Conservation (phyloP, 106 monocot genomes). For the Posidonia australis region DNA sequence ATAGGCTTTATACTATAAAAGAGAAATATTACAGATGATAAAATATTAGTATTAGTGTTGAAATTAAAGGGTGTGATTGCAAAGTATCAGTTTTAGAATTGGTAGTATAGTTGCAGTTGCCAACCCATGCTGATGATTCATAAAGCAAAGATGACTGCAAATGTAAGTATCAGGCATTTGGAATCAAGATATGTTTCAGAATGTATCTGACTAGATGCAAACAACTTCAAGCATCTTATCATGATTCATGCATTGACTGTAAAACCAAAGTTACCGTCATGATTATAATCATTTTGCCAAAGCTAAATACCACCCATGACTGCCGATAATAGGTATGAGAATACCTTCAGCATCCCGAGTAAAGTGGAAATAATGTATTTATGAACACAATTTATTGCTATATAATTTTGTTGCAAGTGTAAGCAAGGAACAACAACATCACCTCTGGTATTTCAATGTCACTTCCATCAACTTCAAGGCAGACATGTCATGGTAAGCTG, state of each 20-base stretch:
- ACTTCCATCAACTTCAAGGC: conserved; percentile 74
- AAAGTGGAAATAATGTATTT: neutral
- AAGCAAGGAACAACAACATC: neutral
- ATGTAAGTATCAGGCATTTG: no score
- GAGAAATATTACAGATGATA: no score
- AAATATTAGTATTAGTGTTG: no score
- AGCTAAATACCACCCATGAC: conserved; percentile 92
- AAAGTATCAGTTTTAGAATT: no score
- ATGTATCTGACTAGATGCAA: conserved; percentile 14
- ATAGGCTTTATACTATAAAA: no score
- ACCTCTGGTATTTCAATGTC: conserved; percentile 61
- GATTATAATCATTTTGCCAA: conserved; percentile 73
- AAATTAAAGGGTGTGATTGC: no score
- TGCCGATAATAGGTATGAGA: conserved; percentile 68
- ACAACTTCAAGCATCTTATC: conserved; percentile 79
- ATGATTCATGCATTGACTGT: conserved; percentile 82
- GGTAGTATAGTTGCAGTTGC: no score
- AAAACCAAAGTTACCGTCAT: conserved; percentile 56
- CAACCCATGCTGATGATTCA: no score
- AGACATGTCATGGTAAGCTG: conserved; percentile 75
- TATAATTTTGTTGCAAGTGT: neutral
- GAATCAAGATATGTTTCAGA: no score
- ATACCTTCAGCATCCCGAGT: conserved; percentile 77
- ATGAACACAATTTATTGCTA: no score
- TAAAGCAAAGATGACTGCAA: no score